A percentile compares a stretch with the other conserved stretches of the same genome.
phyloP scores from a whole-genome alignment of 2,329 filamentous ascomycete genomes.

The Penicillium occitanis region DNA sequence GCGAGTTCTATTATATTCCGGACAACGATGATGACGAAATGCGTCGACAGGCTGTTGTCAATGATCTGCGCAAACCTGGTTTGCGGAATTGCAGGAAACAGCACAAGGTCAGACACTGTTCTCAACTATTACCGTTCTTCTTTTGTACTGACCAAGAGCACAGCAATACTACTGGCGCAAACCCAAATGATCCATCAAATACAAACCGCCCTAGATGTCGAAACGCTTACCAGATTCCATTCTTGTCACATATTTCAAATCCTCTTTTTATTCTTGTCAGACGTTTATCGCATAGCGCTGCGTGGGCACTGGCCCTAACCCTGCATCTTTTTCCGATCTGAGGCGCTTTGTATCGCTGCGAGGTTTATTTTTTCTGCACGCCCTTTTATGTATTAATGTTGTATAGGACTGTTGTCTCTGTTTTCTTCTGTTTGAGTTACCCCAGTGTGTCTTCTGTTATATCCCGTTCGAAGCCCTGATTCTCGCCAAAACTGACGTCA shows the following conservation, averaged over 20 bases:
- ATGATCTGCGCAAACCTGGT: constrained; percentile 83
- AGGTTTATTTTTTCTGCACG: neutral
- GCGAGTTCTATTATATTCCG: constrained; percentile 94
- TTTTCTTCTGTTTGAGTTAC: constrained; percentile 17
- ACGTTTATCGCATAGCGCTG: constrained; percentile 42
- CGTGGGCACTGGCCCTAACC: constrained; percentile 42
- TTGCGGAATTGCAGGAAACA: constrained; percentile 88
- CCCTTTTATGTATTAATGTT: constrained; percentile 22
- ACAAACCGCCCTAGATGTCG: neutral
- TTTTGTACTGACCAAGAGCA: constrained; percentile 26
- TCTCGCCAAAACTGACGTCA: neutral
- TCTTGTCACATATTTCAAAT: constrained; percentile 21
- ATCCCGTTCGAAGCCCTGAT: neutral
- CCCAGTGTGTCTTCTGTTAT: neutral
- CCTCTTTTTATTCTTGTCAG: constrained; percentile 3
- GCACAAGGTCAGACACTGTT: constrained; percentile 73
- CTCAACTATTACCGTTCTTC: constrained; percentile 10
- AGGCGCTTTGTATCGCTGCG: neutral
- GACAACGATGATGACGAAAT: constrained; percentile 79
- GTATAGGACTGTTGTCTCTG: constrained; percentile 23
- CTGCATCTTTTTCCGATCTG: constrained; percentile 24
- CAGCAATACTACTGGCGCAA: constrained; percentile 74
- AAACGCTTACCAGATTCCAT: constrained; percentile 12
- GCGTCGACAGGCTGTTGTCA: constrained; percentile 77
- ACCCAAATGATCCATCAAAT: constrained; percentile 49